Base-by-base conservation (phyloP, 176 grass and related monocot species). In the Eragrostis nindensis region DNA sequence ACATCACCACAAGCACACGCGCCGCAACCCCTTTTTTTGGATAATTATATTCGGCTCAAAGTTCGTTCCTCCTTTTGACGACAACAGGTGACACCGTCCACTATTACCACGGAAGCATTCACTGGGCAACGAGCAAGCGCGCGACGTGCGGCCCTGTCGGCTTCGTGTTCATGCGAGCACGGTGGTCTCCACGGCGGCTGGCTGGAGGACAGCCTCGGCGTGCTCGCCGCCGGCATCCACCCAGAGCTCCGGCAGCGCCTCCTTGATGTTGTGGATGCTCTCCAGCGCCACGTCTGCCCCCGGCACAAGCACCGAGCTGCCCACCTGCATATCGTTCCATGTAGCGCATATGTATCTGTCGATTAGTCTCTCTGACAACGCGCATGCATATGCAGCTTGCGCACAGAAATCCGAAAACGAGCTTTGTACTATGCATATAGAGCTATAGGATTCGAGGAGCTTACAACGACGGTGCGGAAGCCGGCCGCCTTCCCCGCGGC, bases 191-290 rank as follows among this genome's bases (percentile, higher is more conserved):
- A 86, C 86, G 22, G 86, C 43, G 59, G 89, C 26, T 25, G 92
- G 64, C 36, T 85, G 70, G 76, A 98, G 68, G 71, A 93, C 81
- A 6, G 67, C 75, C 45, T 90, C 87, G 57, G n/a, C 70, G 43
- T 93, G 68, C 43, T 92, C 90, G 42, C 86, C 78, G 27, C 30
- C 86, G 59, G 75, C 69, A 19, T 32, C 73, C 70, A 88, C 75
- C 86, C 95, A 98, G 57, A n/a, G 90, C 90, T 91, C 92, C 45
- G 96, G 96, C 81, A 95, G 80, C 16, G 90, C 92, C 70, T 98
- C 96, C 66, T 82, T 93, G 68, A 98, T 88, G 90, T 98, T 98
- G 86, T 98, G 96, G 71, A 98, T 93, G 88, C 92, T 98, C 71
- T 91, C 90, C 15, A 98, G 88, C 70, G 92, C 96, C n/a, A 93